phyloP scores from a whole-genome alignment of 2,329 filamentous ascomycete species.

The Neodidymelliopsis sp. region DNA sequence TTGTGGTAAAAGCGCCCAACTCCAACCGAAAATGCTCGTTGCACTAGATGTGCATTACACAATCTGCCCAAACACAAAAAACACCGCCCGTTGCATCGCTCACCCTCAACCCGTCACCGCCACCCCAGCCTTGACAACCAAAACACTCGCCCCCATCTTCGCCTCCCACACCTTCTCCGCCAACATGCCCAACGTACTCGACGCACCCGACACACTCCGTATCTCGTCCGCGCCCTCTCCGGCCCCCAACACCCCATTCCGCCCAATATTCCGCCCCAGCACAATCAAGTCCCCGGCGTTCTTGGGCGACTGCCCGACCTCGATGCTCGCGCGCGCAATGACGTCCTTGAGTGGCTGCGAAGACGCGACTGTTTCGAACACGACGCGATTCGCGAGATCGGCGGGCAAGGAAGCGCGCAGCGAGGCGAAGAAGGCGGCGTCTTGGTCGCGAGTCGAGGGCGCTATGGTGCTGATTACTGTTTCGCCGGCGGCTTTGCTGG shows the following conservation, averaged over 20 bases:
- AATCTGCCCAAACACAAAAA: background rate
- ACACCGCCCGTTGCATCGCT: too few relatives aligned
- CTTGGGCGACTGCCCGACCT: conserved; percentile 66
- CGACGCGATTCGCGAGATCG: conserved; percentile 61
- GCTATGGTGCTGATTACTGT: conserved; percentile 16
- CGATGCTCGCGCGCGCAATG: conserved; percentile 63
- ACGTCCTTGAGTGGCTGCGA: conserved; percentile 52
- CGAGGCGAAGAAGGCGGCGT: conserved; percentile 64
- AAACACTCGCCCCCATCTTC: conserved; percentile 69
- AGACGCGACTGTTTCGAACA: conserved; percentile 61
- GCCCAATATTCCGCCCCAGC: conserved; percentile 61
- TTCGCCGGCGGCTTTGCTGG: conserved; percentile 28
- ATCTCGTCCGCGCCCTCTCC: conserved; percentile 54
- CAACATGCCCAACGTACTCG: conserved; percentile 64
- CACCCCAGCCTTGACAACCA: conserved; percentile 70
- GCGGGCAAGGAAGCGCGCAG: conserved; percentile 63
- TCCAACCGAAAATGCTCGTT: background rate
- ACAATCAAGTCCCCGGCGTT: conserved; percentile 77
- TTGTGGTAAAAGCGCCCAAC: background rate
- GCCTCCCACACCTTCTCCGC: conserved; percentile 67
- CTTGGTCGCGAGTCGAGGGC: conserved; percentile 48
- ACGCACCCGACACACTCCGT: conserved; percentile 37
- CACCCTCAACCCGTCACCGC: background rate
- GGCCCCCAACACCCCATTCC: conserved; percentile 34
- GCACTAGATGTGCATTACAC: background rate